Conservation (phyloP, 306 rosid species). For the Rubus parviflorus region DNA sequence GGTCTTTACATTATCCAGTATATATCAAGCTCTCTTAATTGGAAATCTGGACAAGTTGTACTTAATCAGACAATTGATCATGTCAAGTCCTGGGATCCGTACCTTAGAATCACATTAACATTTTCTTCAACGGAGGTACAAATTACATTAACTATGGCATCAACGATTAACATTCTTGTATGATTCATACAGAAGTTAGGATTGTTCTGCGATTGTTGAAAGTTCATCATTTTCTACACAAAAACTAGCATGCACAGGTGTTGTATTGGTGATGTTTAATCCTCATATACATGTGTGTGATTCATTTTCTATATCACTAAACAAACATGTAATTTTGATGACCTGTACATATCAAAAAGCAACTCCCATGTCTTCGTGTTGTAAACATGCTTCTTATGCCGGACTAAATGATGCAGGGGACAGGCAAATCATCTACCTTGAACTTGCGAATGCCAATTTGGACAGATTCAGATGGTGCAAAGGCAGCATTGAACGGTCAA, state of each 20-base stretch:
- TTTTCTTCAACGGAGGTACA: conserved; percentile 48
- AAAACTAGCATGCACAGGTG: not conserved
- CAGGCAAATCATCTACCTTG: conserved; percentile 43
- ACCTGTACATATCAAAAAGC: not conserved
- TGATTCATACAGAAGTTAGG: not conserved
- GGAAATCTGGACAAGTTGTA: conserved; percentile 59
- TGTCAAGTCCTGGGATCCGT: conserved; percentile 60
- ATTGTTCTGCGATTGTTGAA: not conserved
- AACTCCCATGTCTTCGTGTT: not conserved
- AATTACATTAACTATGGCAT: not conserved
- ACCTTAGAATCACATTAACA: conserved; percentile 48
- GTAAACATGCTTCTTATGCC: not conserved
- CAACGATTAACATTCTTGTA: not conserved
- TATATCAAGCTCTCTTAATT: conserved; percentile 70
- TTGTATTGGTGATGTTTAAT: not conserved
- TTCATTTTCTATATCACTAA: not conserved
- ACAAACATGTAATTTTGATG: not conserved
- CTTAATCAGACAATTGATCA: conserved; percentile 58
- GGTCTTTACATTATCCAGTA: conserved; percentile 73
- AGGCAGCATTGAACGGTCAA: conserved; percentile 45
- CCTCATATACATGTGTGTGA: not conserved
- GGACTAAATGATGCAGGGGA: conserved; percentile 39
- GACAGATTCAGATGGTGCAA: conserved; percentile 50
- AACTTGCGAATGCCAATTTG: conserved; percentile 78
- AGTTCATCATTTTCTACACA: not conserved